Evolutionary conservation across 257 asterid genomes (phyloP), one percentile per base, ranked within the genome.

Genomic region (Prunella vulgaris): DNA sequence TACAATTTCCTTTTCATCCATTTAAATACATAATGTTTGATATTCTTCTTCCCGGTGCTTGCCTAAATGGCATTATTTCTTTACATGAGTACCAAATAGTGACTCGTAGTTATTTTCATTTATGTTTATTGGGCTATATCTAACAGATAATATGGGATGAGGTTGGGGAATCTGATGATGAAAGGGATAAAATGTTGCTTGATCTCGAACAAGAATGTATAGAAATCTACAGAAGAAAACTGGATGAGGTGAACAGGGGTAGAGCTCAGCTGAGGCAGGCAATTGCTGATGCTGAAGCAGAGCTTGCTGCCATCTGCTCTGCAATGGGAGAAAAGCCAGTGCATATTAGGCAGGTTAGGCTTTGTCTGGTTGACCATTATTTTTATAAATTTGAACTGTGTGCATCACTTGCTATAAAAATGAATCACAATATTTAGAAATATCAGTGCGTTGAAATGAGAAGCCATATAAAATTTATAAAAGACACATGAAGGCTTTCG

Each of bases 251-350:
- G 42, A 90, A 88, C 83, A 85, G 51, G 82, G 60, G 77, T 62
- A 84, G 95, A 76, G 96, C 90, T 76, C 92, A 90, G 87, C 80
- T 93, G 71, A 83, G 95, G 78, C 90, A 83, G 76, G 94, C 89
- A 48, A 88, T 93, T 81, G 96, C 97, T 62, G 97, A 88, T 61
- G 82, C 99, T 15, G 99, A 93, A 83, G 90, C 95, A 3, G 96
- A 93, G 83, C 90, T 93, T 60, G 97, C 99, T 62, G 83, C 86
- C 60, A 86, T 93, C 63, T 93, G 95, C 77, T 81, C 96, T 35
- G 84, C 95, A 37, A 84, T 90, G 89, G 97, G 96, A 66, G 99
- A 93, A 82, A 75, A 74, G 60, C 96, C 99, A 3, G 93, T 90
- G 61, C 96, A 93, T 68, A 85, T 86, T 80, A 84, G 98, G 74